Conservation (phyloP, 768 basidiomycete species). For the Lanmaoa pseudosensibilis region DNA sequence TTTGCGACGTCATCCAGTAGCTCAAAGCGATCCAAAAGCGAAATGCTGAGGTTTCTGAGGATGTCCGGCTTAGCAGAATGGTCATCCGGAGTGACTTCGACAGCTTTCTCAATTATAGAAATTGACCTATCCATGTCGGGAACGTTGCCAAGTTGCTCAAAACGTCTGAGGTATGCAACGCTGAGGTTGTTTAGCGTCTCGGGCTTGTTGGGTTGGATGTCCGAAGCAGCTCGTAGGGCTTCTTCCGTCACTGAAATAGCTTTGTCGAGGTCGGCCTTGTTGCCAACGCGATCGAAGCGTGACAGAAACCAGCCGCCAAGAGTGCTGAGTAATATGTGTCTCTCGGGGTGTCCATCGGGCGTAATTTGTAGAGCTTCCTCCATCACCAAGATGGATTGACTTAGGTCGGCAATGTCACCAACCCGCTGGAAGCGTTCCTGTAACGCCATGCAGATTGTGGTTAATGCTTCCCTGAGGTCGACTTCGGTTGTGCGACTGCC, state of each 20-base stretch:
- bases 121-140: neutral
- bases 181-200: neutral
- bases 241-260: neutral
- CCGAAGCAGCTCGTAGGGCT: neutral
- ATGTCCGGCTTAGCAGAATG: too few relatives aligned
- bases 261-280: neutral
- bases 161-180: neutral
- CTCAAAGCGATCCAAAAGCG: too few relatives aligned
- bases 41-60: too few relatives aligned
- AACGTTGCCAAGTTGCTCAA: neutral
- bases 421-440: too few relatives aligned
- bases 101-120: too few relatives aligned
- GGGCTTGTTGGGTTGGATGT: neutral
- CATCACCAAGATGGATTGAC: neutral
- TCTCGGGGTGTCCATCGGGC: neutral
- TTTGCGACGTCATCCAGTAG: too few relatives aligned
- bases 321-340: neutral
- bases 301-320: neutral
- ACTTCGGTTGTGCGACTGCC: too few relatives aligned
- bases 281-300: neutral
- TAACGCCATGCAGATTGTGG: too few relatives aligned
- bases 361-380: neutral
- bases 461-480: too few relatives aligned
- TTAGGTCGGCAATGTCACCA: neutral
- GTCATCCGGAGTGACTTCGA: too few relatives aligned